Evolutionary conservation across 169 alveolate genomes (phyloP).

Genomic region (Plasmodium reichenowi): DNA sequence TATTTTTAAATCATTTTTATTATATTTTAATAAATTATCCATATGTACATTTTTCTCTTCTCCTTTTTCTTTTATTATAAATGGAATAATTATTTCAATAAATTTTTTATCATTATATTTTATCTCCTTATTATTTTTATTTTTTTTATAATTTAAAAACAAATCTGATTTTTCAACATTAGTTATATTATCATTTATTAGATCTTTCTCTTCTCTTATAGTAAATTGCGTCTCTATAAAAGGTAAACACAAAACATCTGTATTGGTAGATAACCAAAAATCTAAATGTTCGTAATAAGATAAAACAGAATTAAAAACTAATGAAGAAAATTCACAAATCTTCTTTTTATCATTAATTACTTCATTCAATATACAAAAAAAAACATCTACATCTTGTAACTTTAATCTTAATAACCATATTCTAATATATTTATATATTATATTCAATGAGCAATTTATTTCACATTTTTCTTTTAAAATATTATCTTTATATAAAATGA

Average conservation of each 20-base stretch:
- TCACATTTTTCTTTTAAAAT: conserved; percentile 36
- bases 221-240: conserved; percentile 43
- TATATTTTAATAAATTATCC: background rate
- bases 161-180: background rate
- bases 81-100: conserved; percentile 2
- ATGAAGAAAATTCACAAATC: conserved; percentile 44
- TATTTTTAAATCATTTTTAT: background rate
- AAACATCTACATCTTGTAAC: conserved; percentile 7
- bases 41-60: background rate
- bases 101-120: background rate
- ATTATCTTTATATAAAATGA: conserved; percentile 28
- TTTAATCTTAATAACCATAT: conserved; percentile 64
- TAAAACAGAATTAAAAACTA: conserved; percentile 55
- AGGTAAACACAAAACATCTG: conserved; percentile 6
- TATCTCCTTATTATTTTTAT: background rate
- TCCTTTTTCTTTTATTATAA: background rate
- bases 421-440: conserved; percentile 53
- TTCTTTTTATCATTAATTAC: conserved; percentile 25
- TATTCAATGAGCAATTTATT: conserved; percentile 59
- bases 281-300: conserved; percentile 60
- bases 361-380: conserved; percentile 41
- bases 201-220: background rate
- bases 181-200: no score
- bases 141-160: background rate
- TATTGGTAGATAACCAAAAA: conserved; percentile 38